Evolutionary conservation across 306 rosid genomes (phyloP).

Genomic region (Prunus davidiana): DNA sequence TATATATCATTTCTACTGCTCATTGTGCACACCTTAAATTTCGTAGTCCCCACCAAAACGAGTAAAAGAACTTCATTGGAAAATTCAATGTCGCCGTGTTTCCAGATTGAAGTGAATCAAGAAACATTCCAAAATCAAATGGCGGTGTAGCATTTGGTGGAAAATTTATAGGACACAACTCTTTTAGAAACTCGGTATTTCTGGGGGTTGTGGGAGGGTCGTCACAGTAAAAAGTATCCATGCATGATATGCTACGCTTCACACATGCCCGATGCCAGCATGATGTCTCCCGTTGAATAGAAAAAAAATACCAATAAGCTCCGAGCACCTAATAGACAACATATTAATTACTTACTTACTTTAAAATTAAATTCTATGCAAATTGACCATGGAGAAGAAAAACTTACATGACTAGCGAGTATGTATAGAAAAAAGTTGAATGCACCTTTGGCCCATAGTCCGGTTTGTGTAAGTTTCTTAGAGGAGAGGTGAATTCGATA

Average conservation of each 20-base stretch:
- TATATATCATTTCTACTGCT: too few species aligned
- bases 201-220: too few species aligned
- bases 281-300: constrained; percentile 20
- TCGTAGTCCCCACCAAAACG: constrained; percentile 43
- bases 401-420: constrained; percentile 32
- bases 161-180: constrained; percentile 4
- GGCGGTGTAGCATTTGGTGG: neutral
- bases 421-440: constrained; percentile 33
- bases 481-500: constrained; percentile 21
- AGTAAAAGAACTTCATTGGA: constrained; percentile 21
- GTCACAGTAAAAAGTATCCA: neutral
- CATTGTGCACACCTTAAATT: constrained; percentile 33
- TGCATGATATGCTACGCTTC: neutral
- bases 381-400: neutral
- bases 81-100: constrained; percentile 11
- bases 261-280: constrained; percentile 24
- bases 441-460: constrained; percentile 15
- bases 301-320: constrained; percentile 36
- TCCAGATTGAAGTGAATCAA: constrained; percentile 25
- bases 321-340: constrained; percentile 16
- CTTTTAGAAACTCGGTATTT: neutral
- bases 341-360: neutral
- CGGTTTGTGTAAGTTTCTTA: constrained; percentile 13
- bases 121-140: constrained; percentile 43
- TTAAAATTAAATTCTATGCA: neutral